These are phyloP conservation scores for Taphrina pruni DNA, from an alignment of 1,139 yeast species.

Conservation along the genomic window DNA sequence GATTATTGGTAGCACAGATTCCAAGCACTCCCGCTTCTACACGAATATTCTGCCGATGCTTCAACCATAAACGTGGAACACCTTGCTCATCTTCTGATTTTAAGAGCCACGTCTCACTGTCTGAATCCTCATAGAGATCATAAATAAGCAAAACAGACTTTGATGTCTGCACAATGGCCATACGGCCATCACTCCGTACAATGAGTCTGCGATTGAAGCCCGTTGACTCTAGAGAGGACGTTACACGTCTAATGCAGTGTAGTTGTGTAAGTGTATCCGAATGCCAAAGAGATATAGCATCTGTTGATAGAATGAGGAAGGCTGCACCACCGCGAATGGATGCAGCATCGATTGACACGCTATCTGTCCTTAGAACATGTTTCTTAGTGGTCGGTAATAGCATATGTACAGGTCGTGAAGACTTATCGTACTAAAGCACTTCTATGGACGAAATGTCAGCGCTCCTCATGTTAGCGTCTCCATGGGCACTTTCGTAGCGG, in stretches of 20 bases:
- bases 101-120: conserved; percentile 7
- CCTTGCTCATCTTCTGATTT: conserved; percentile 12
- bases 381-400: conserved; percentile 8
- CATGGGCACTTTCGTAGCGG: no score
- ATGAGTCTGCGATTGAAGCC: conserved; percentile 28
- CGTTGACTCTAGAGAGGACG: conserved; percentile 20
- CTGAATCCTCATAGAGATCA: conserved; percentile 25
- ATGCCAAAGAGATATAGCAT: conserved; percentile 29
- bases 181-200: conserved; percentile 12
- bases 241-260: conserved; percentile 22
- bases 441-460: not conserved
- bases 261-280: conserved; percentile 22
- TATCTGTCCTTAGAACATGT: conserved; percentile 11
- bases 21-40: conserved; percentile 29
- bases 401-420: not conserved
- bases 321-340: conserved; percentile 24
- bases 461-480: no score
- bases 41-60: conserved; percentile 31
- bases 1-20: conserved; percentile 15
- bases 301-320: conserved; percentile 22
- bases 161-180: conserved; percentile 22
- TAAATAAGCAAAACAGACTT: conserved; percentile 19
- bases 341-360: conserved; percentile 9
- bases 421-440: not conserved
- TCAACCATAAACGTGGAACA: conserved; percentile 25